Evolutionary conservation across 139 green algal genomes (phyloP).

Genomic region (Eudorina sp.): DNA sequence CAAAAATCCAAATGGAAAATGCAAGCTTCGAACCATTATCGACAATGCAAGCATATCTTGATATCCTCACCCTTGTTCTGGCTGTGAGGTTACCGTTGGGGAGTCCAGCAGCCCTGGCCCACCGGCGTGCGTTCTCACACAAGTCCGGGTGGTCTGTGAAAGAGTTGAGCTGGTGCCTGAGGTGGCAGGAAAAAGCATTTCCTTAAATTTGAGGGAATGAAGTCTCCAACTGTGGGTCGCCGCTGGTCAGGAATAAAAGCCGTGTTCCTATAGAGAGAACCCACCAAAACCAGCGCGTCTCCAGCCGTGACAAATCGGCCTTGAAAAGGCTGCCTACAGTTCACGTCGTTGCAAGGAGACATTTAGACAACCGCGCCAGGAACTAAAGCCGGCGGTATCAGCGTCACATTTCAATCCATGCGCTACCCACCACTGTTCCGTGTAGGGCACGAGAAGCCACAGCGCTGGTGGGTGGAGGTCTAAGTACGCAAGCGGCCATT

Average conservation of each 20-base stretch:
- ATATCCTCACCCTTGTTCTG: slow-evolving; percentile 28
- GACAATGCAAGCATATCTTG: no score
- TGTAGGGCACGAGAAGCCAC: neutral
- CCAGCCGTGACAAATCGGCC: neutral
- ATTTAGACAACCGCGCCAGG: no score
- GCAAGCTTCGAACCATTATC: no score
- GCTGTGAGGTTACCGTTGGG: slow-evolving; percentile 8
- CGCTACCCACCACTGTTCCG: no score
- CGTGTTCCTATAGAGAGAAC: neutral
- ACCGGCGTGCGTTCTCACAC: neutral
- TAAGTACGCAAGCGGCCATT: slow-evolving; percentile 19
- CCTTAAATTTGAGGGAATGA: neutral
- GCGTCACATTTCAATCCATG: no score
- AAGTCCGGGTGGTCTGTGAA: neutral
- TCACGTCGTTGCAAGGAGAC: no score
- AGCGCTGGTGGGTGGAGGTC: neutral
- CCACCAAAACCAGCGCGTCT: neutral
- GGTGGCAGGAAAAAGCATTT: neutral
- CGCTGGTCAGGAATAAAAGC: neutral
- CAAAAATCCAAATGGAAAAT: no score
- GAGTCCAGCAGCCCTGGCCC: slow-evolving; percentile 36
- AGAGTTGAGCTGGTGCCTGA: neutral
- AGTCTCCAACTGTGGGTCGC: neutral
- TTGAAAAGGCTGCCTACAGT: neutral
- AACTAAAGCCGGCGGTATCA: no score